A percentile compares a stretch with the other conserved stretches of the same genome.
Evolutionary conservation across 2,329 filamentous ascomycete species (phyloP).

Genomic region (Fusarium sp.): DNA sequence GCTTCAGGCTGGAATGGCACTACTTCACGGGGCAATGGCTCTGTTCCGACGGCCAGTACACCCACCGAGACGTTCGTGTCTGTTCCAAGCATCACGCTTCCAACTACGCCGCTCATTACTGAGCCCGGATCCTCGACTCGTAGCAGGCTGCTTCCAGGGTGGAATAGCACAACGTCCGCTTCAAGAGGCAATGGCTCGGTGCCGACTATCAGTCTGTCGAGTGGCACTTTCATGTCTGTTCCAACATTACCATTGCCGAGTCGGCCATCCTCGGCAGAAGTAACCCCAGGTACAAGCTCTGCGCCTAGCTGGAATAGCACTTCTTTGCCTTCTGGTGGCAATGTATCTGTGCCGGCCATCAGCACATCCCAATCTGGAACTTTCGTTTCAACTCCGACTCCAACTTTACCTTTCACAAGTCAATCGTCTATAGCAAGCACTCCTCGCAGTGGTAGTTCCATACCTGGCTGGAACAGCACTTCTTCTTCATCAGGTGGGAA

Average conservation of each 20-base stretch:
- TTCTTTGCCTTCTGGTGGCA: not conserved
- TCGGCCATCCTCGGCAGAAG: not conserved
- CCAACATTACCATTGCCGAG: not conserved
- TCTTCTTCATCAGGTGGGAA: not conserved
- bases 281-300: not conserved
- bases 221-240: constrained; percentile 14
- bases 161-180: constrained; percentile 10
- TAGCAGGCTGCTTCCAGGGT: not conserved
- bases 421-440: not conserved
- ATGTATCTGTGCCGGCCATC: constrained; percentile 3
- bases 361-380: constrained; percentile 4
- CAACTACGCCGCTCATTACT: not conserved
- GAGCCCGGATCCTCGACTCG: not conserved
- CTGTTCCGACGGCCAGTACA: too few relatives aligned
- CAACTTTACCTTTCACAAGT: not conserved
- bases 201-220: constrained; percentile 5
- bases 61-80: not conserved
- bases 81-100: not conserved
- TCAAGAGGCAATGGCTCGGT: not conserved
- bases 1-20: constrained; percentile 10
- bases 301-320: constrained; percentile 5
- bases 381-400: not conserved
- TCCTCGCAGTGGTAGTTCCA: not conserved
- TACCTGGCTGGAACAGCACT: constrained; percentile 3
- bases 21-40: not conserved